phyloP scores from a whole-genome alignment of 192 early-diverging fungal genomes.

The Spizellomyces sp. region DNA sequence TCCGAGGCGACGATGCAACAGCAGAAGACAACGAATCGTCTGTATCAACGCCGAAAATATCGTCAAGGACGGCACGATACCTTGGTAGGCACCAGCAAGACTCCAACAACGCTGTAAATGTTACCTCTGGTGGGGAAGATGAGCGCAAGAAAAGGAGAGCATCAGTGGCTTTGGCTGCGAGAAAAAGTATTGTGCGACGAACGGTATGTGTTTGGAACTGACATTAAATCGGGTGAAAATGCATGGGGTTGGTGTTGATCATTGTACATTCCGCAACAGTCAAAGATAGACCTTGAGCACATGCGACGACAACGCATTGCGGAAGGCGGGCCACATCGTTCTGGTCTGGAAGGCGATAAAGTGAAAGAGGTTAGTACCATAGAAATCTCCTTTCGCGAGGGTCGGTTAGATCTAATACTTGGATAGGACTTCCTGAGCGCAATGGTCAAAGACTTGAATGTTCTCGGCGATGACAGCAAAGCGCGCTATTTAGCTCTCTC shows the following conservation, averaged over 20 bases:
- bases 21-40: background rate
- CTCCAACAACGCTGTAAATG: background rate
- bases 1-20: background rate
- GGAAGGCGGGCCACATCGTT: constrained; percentile 10
- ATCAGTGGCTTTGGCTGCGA: background rate
- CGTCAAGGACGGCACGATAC: background rate
- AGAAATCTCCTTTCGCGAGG: background rate
- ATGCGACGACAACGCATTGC: constrained; percentile 9
- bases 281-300: constrained; percentile 15
- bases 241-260: too few species aligned
- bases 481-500: constrained; percentile 16
- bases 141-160: background rate
- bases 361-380: background rate
- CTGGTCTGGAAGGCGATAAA: constrained; percentile 14
- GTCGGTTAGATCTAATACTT: background rate
- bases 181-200: background rate
- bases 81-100: background rate
- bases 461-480: constrained; percentile 29
- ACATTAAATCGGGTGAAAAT: too few species aligned
- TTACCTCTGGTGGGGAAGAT: background rate
- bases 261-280: background rate
- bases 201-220: constrained; percentile 1
- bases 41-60: background rate
- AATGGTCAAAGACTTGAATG: constrained; percentile 28
- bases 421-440: constrained; percentile 30